phyloP scores from a whole-genome alignment of 257 asterid genomes.

The Solanum neorickii region DNA sequence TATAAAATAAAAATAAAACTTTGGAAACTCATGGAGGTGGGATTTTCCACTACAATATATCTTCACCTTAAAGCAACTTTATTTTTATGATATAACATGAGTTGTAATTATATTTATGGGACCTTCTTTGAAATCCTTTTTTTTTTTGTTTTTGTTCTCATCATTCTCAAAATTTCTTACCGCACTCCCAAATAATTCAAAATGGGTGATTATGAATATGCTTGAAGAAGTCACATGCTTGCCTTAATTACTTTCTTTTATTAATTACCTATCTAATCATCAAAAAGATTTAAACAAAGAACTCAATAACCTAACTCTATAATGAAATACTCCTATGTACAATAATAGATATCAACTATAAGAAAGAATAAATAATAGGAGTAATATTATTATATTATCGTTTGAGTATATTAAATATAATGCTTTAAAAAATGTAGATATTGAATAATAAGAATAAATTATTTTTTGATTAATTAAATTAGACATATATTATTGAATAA shows the following conservation, averaged over 20 bases:
- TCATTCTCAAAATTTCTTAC: conserved; percentile 1
- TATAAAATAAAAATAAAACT: neutral
- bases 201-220: conserved; percentile 13
- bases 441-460: neutral
- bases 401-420: neutral
- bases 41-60: conserved; percentile 8
- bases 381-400: too few species aligned
- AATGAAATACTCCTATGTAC: neutral
- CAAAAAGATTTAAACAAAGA: conserved; percentile 2
- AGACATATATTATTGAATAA: neutral
- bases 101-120: conserved; percentile 40
- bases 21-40: conserved; percentile 22
- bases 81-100: conserved; percentile 35
- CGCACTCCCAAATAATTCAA: neutral
- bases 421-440: too few species aligned
- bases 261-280: conserved; percentile 11
- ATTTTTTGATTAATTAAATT: too few species aligned
- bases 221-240: conserved; percentile 9
- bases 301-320: neutral
- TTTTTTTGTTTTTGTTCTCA: neutral
- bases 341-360: neutral
- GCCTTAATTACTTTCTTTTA: conserved; percentile 7
- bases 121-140: conserved; percentile 14
- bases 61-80: conserved; percentile 40
- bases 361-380: neutral